Percentiles rank a stretch among this genome's conserved stretches.
phyloP scores from a whole-genome alignment of 495 filamentous ascomycete genomes.

The Apodospora peruviana region DNA sequence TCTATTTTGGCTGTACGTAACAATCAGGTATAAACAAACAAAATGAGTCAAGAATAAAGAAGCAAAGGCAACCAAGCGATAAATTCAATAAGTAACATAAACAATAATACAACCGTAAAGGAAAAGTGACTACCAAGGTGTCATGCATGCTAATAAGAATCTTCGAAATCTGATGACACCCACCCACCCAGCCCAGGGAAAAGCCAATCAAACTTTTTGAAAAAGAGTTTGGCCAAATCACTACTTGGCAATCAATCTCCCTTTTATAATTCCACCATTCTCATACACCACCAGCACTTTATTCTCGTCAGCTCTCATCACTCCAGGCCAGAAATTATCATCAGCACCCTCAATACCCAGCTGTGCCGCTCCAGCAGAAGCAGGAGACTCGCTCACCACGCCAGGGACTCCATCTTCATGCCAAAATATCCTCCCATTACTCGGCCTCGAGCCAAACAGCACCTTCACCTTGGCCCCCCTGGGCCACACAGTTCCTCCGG shows the following conservation, averaged over 20 bases:
- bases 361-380: neutral
- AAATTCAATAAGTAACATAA: no score
- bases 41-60: no score
- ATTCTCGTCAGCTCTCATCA: neutral
- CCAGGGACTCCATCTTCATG: neutral
- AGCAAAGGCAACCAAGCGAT: no score
- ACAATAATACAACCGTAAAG: no score
- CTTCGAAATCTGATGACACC: no score
- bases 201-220: no score
- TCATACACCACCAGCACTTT: conserved; percentile 7
- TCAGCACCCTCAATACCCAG: conserved; percentile 1
- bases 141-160: no score
- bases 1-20: no score
- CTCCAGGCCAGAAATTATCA: conserved; percentile 6
- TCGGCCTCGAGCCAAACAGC: conserved; percentile 16
- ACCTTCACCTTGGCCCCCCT: conserved; percentile 24
- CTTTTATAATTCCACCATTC: neutral
- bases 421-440: conserved; percentile 16
- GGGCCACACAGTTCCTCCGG: conserved; percentile 19
- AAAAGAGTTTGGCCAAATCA: no score
- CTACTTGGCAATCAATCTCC: neutral
- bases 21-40: no score
- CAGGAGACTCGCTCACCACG: neutral
- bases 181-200: no score
- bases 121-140: no score